Evolutionary conservation across 495 filamentous ascomycete genomes (phyloP), one percentile per base, ranked within the genome.

Genomic region (Aspergillus nidulans): DNA sequence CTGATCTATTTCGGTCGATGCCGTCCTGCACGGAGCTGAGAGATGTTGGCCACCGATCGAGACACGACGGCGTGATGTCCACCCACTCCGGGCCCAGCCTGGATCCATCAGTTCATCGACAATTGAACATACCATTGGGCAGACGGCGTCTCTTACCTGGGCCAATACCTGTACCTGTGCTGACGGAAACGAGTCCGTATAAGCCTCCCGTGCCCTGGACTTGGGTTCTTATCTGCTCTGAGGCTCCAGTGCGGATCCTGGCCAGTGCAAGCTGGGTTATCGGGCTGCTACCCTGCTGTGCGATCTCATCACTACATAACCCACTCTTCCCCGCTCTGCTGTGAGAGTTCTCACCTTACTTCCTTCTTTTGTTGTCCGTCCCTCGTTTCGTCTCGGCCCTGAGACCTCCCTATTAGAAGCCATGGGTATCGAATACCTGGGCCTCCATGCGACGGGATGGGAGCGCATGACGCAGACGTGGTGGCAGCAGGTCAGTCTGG

Each of bases 391-490:
- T 47, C 47, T 58, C 16, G 13, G 34, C 48, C 18, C 15, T 32
- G 9, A 19, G 47, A 32, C 5, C 16, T 44, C 12, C 19, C 49
- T 25, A 20, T 45, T 55, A 47, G 4, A n/a, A 28, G 26, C 42
- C 25, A 62, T 62, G 59, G 55, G 55, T 10, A 30, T 42, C 6
- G 59, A 62, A 25, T 58, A 55, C 28, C 52, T 62, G 55, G 59
- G 59, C 24, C 53, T 62, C 46, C 47, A 58, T 39, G 59, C 59
- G 40, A 49, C 56, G 38, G 59, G 59, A 38, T 62, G 59, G 59
- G 41, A 58, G 42, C 43, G 24, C 24, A 62, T 62, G 59, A 39
- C 54, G 8, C 45, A 49, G 59, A 58, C 59, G 51, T 62, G 59
- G 59, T 62, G 59, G 59, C 47, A 55, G 45, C 41, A 49, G 30